Evolutionary conservation across 805 yeast genomes (phyloP).

Genomic region (Saccharomycopsis synnaedendra): DNA sequence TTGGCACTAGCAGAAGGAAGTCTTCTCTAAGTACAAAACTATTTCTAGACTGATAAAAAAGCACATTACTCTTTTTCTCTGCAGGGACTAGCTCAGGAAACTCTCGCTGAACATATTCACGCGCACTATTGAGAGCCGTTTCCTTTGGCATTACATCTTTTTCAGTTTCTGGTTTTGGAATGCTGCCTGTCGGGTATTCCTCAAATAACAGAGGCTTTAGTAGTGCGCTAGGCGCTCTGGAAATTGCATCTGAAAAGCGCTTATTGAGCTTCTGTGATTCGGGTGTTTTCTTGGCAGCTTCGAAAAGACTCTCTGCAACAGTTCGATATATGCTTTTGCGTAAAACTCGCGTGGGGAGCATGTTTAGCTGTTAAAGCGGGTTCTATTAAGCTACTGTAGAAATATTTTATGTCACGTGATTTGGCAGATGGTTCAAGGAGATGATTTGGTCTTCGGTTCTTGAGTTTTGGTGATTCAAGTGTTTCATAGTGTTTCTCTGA

Average conservation of each 20-base stretch:
- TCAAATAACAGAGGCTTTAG: background rate
- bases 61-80: conserved; percentile 4
- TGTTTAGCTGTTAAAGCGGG: background rate
- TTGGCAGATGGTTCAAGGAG: no score
- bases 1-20: conserved; percentile 1
- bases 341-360: background rate
- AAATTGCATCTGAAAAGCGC: background rate
- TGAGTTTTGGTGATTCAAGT: no score
- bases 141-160: no score
- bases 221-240: background rate
- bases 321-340: background rate
- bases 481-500: no score
- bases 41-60: conserved; percentile 5
- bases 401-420: no score
- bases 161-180: no score
- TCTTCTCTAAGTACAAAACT: conserved; percentile 10
- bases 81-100: background rate
- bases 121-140: background rate
- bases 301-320: no score
- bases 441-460: no score
- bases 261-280: background rate
- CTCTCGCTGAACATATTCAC: background rate
- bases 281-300: no score
- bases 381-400: no score
- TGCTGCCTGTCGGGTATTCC: background rate